These are phyloP conservation scores for Phaseolus coccineus DNA, from an alignment of 331 rosid species.

Conservation along the genomic window DNA sequence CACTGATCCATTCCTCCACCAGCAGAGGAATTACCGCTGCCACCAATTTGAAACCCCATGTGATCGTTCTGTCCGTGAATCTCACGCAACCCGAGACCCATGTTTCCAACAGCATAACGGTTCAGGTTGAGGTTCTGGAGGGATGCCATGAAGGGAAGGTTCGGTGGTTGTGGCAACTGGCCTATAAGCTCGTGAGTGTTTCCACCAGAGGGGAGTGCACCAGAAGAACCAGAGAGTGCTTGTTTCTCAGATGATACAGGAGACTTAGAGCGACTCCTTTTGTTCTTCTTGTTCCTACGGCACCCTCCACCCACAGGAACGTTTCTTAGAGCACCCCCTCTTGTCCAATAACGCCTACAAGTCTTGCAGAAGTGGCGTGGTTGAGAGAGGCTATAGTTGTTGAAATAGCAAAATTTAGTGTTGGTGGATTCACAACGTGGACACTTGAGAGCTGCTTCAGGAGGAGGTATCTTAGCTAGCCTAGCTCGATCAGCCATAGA, in stretches of 20 bases:
- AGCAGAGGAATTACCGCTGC: conserved; percentile 36
- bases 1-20: conserved; percentile 62
- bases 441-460: conserved; percentile 83
- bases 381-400: conserved; percentile 79
- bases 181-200: conserved; percentile 44
- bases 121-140: conserved; percentile 62
- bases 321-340: conserved; percentile 81
- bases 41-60: conserved; percentile 68
- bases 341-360: conserved; percentile 94
- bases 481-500: conserved; percentile 94
- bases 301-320: conserved; percentile 98
- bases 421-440: conserved; percentile 91
- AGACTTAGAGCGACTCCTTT: conserved; percentile 71
- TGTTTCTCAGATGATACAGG: conserved; percentile 53
- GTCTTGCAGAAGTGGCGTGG: conserved; percentile 97
- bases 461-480: conserved; percentile 73
- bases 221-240: conserved; percentile 27
- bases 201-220: conserved; percentile 41
- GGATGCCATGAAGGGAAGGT: conserved; percentile 70
- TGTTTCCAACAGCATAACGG: conserved; percentile 60
- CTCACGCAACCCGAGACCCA: conserved; percentile 63
- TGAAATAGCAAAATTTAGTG: conserved; percentile 91
- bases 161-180: conserved; percentile 55
- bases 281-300: conserved; percentile 86
- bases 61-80: conserved; percentile 51